Evolutionary conservation across 2,329 filamentous ascomycete species (phyloP).

Genomic region (Lasiodiplodia sp.): DNA sequence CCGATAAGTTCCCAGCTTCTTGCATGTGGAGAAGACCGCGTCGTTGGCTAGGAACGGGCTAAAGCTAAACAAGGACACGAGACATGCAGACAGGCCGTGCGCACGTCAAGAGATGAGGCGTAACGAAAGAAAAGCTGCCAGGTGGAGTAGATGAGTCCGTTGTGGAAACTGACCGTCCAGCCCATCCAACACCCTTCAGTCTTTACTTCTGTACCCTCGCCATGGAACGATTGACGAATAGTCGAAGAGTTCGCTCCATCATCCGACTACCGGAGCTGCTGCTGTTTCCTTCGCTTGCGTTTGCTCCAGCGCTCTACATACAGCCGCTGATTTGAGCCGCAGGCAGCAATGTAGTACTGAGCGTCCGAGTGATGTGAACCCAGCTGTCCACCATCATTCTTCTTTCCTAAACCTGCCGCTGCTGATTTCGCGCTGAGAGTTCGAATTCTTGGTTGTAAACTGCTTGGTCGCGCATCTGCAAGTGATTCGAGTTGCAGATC

Average conservation of each 20-base stretch:
- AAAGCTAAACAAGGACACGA: constrained; percentile 3
- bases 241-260: constrained; percentile 9
- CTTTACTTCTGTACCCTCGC: neutral
- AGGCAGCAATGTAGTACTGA: constrained; percentile 18
- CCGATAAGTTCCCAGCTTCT: neutral
- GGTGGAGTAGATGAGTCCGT: neutral
- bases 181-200: neutral
- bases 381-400: neutral
- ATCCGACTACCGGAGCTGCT: constrained; percentile 16
- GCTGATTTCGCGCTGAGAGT: constrained; percentile 1
- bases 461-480: constrained; percentile 12
- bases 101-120: neutral
- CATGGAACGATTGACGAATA: neutral
- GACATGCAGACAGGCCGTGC: constrained; percentile 7
- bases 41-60: neutral
- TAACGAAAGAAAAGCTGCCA: neutral
- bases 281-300: constrained; percentile 2
- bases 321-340: constrained; percentile 5
- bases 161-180: neutral
- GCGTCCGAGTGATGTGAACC: constrained; percentile 6
- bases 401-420: constrained; percentile 15
- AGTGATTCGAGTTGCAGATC: constrained; percentile 2
- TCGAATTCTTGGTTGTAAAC: constrained; percentile 16
- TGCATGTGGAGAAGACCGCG: neutral
- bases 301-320: neutral